Base-by-base conservation (phyloP, 177 flowering plant species). In the Vitis hybrid region DNA sequence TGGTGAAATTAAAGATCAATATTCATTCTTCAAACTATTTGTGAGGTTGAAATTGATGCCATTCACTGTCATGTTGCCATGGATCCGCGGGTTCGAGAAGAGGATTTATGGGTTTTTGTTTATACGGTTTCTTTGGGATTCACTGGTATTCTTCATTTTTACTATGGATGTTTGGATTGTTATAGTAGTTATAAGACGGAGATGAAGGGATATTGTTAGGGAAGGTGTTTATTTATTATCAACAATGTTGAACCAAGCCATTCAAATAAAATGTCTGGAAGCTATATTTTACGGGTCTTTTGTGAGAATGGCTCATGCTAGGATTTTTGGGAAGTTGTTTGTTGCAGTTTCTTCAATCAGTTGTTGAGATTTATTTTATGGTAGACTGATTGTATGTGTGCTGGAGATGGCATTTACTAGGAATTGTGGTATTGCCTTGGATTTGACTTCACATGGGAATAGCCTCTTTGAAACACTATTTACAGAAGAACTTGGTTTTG, bases 391-490 rank as follows among this genome's bases (percentile, higher is more conserved):
- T 94, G 75, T 90, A 2, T 76, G 82, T 68, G 68, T 80, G 40
- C 78, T 90, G 54, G 97, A 94, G 82, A 94, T 94, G 98, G 94
- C 94, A 56, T 94, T 94, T 86, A 90, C 94, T 59, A 97, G 97
- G 19, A 92, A 94, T 68, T 87, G 89, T 74, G 98, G 97, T 4
- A 56, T 94, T 62, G 21, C 1, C 52, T 66, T 94, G 74, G 82
- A 89, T 75, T 79, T 94, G 81, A 58, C 64, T 51, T 83, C 96
- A 30, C 62, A 61, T 14, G 90, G 82, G n/a, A 79, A 70, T 40
- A 82, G 82, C 74, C 81, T 87, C 50, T 83, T 85, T 49, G 71
- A 88, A 68, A 75, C 84, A 18, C 88, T 94, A 0, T 94, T 86
- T 83, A 89, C 96, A 7, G 98, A 92, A 74, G 97, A 94, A 79